These are phyloP conservation scores for Guyanaporus albipodus DNA, from an alignment of 768 basidiomycete species.

Conservation along the genomic window DNA sequence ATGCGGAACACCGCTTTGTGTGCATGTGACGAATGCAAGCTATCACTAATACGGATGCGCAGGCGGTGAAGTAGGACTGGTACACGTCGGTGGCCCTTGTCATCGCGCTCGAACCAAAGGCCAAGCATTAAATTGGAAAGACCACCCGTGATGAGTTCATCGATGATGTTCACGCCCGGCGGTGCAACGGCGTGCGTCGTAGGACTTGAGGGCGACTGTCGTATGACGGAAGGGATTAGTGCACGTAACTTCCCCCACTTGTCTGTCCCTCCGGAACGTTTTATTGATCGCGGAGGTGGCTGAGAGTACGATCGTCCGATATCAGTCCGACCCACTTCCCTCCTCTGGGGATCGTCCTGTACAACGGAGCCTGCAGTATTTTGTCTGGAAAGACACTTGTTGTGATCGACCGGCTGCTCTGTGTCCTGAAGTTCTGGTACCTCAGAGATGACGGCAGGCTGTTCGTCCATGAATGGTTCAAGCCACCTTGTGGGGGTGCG, in stretches of 20 bases:
- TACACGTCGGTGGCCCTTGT: constrained; percentile 77
- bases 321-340: constrained; percentile 1
- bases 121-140: constrained; percentile 74
- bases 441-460: constrained; percentile 31
- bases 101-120: constrained; percentile 85
- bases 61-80: constrained; percentile 76
- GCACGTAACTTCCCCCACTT: constrained; percentile 68
- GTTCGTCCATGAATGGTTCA: constrained; percentile 50
- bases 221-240: constrained; percentile 54
- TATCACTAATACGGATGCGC: constrained; percentile 82
- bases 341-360: constrained; percentile 4
- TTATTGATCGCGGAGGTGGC: constrained; percentile 22
- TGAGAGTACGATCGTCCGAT: constrained; percentile 26
- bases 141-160: constrained; percentile 78
- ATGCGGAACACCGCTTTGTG: constrained; percentile 83
- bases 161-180: constrained; percentile 66
- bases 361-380: neutral
- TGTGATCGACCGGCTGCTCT: constrained; percentile 22
- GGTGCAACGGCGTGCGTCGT: constrained; percentile 46
- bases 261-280: constrained; percentile 27
- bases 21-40: constrained; percentile 73
- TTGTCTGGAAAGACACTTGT: constrained; percentile 17
- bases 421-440: constrained; percentile 21
- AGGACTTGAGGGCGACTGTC: constrained; percentile 33
- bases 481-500: constrained; percentile 57